Evolutionary conservation across 1,139 yeast species (phyloP).

Genomic region (Pichia sp.): DNA sequence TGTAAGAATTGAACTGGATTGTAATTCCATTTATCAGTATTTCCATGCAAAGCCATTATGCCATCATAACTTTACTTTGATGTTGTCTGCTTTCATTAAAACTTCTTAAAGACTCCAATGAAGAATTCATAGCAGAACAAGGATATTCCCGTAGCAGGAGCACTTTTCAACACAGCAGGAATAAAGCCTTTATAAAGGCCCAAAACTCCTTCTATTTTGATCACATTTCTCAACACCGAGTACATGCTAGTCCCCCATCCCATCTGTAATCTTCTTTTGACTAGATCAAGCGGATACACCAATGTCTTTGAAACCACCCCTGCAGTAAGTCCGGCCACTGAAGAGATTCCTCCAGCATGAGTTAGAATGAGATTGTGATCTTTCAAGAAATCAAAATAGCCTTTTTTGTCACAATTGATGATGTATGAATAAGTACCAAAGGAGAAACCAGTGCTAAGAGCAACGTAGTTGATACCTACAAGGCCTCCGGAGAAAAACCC

Average conservation of each 20-base stretch:
- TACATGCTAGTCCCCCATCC: constrained; percentile 27
- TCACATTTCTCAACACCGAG: constrained; percentile 36
- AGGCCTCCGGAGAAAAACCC: constrained; percentile 78
- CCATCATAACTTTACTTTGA: constrained; percentile 3
- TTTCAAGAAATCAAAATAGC: constrained; percentile 9
- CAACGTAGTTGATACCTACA: constrained; percentile 44
- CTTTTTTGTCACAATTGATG: constrained; percentile 9
- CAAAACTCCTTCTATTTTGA: constrained; percentile 51
- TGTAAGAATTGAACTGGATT: too few species aligned
- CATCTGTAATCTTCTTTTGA: constrained; percentile 76
- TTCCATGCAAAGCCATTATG: neutral
- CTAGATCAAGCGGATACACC: constrained; percentile 82
- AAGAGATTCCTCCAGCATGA: constrained; percentile 25
- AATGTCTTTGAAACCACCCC: constrained; percentile 70
- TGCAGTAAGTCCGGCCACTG: constrained; percentile 69
- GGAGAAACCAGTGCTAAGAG: constrained; percentile 30
- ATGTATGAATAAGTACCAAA: constrained; percentile 30
- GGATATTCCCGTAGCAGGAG: constrained; percentile 80
- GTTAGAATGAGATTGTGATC: constrained; percentile 5
- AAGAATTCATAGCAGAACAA: constrained; percentile 62
- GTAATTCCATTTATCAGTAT: too few species aligned
- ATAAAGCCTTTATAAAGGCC: constrained; percentile 75
- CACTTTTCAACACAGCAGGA: constrained; percentile 67
- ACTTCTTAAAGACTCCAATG: constrained; percentile 11
- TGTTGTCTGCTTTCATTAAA: neutral